Conservation (phyloP, 2,329 filamentous ascomycete species). For the Hypoxylon sp. region DNA sequence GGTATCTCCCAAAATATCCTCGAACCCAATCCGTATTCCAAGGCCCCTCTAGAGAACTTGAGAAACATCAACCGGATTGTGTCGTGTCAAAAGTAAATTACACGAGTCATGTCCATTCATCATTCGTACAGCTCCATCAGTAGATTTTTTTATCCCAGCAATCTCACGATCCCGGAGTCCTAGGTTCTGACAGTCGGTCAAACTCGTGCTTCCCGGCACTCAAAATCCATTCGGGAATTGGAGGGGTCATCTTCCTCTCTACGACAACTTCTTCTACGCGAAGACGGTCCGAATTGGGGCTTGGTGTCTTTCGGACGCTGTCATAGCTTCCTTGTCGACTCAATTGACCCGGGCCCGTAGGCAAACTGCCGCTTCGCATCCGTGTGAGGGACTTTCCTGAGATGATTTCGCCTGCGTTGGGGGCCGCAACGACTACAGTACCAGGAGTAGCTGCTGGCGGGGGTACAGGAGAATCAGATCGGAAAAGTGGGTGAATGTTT, state of each 20-base stretch:
- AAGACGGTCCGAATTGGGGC: conserved; percentile 45
- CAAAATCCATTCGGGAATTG: conserved; percentile 73
- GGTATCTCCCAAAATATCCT: conserved; percentile 50
- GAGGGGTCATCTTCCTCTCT: conserved; percentile 69
- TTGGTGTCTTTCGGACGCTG: conserved; percentile 57
- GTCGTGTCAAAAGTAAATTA: conserved; percentile 11
- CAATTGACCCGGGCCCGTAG: conserved; percentile 64
- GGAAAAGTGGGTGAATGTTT: conserved; percentile 84
- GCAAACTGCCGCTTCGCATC: conserved; percentile 70
- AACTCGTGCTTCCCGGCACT: conserved; percentile 66
- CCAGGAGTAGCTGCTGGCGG: conserved; percentile 76
- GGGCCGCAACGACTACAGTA: conserved; percentile 79
- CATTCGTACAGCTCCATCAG: conserved; percentile 31
- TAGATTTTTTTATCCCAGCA: conserved; percentile 35
- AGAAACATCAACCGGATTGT: conserved; percentile 11
- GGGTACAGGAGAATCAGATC: conserved; percentile 78
- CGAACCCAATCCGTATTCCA: conserved; percentile 29
- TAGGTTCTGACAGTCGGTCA: conserved; percentile 63
- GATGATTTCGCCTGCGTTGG: conserved; percentile 76
- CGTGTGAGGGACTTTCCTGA: conserved; percentile 67
- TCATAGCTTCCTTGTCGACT: conserved; percentile 66
- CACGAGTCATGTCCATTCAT: conserved; percentile 41
- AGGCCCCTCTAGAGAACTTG: not conserved
- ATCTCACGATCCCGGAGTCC: conserved; percentile 51
- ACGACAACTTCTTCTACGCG: conserved; percentile 44